Evolutionary conservation across 805 yeast species (phyloP).

Genomic region (Candida tallmaniae): DNA sequence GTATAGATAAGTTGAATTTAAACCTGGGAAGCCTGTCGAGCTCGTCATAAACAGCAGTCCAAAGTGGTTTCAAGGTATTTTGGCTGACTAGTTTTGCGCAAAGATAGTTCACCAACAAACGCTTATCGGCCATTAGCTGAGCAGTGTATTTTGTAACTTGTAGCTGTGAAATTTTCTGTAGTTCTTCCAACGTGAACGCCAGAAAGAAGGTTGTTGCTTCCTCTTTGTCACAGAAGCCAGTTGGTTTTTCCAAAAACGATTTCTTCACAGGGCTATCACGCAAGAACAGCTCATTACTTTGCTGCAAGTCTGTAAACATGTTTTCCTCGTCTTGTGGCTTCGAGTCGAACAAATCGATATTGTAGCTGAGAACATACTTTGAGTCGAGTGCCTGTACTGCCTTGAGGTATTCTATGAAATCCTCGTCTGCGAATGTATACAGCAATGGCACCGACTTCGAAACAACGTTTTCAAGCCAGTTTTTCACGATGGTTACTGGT

Average conservation of each 20-base stretch:
- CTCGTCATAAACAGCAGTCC: no score
- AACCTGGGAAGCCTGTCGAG: conserved; percentile 6
- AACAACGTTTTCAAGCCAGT: conserved; percentile 9
- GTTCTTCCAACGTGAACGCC: background rate
- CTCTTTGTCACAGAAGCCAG: conserved; percentile 1
- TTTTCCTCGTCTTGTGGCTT: background rate
- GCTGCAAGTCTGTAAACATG: background rate
- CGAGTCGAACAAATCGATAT: background rate
- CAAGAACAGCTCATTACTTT: background rate
- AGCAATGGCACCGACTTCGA: conserved; percentile 4
- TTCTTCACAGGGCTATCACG: background rate
- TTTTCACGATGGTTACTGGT: conserved; percentile 6
- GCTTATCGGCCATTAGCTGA: no score
- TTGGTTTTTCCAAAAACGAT: background rate
- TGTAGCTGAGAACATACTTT: background rate
- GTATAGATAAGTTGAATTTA: conserved; percentile 4
- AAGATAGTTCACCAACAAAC: no score
- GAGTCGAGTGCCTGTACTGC: background rate
- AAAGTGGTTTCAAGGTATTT: no score
- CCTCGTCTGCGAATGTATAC: conserved; percentile 3
- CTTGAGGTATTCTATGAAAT: conserved; percentile 3
- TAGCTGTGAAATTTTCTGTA: background rate
- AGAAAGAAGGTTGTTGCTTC: conserved; percentile 1
- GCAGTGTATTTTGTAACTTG: no score
- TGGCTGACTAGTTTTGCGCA: background rate